These are phyloP conservation scores for Forsythia suspensa DNA, from an alignment of 257 asterid species.

Conservation along the genomic window DNA sequence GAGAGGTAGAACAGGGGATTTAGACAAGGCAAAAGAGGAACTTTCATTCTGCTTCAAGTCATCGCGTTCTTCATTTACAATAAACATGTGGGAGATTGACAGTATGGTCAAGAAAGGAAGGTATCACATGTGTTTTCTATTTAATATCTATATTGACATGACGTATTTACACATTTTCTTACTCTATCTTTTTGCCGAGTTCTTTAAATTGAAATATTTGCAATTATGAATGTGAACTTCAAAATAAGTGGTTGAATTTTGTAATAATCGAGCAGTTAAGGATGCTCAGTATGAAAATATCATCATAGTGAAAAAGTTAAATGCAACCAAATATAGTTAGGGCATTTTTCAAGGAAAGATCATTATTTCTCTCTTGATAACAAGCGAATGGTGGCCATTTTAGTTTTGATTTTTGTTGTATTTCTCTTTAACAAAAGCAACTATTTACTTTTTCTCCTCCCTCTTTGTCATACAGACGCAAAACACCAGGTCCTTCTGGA, in stretches of 20 bases:
- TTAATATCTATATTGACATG: conserved; percentile 14
- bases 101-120: conserved; percentile 95
- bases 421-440: conserved; percentile 1
- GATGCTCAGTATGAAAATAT: conserved; percentile 9
- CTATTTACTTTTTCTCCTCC: conserved; percentile 4
- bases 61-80: conserved; percentile 83
- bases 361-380: neutral
- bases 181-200: conserved; percentile 15
- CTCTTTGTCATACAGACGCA: conserved; percentile 61
- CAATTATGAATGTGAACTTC: conserved; percentile 12
- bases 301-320: neutral
- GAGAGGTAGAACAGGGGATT: conserved; percentile 75
- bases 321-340: conserved; percentile 12
- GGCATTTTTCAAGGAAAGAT: neutral
- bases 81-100: conserved; percentile 99
- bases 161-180: conserved; percentile 1
- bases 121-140: conserved; percentile 34
- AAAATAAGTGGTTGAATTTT: conserved; percentile 9
- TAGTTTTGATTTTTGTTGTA: conserved; percentile 9
- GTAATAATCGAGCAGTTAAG: conserved; percentile 3
- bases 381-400: neutral
- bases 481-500: conserved; percentile 73
- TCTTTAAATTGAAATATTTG: conserved; percentile 9
- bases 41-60: conserved; percentile 97
- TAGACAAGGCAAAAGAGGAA: conserved; percentile 95